Conservation (phyloP, 305 asterid genomes). For the Fraxinus ornus region DNA sequence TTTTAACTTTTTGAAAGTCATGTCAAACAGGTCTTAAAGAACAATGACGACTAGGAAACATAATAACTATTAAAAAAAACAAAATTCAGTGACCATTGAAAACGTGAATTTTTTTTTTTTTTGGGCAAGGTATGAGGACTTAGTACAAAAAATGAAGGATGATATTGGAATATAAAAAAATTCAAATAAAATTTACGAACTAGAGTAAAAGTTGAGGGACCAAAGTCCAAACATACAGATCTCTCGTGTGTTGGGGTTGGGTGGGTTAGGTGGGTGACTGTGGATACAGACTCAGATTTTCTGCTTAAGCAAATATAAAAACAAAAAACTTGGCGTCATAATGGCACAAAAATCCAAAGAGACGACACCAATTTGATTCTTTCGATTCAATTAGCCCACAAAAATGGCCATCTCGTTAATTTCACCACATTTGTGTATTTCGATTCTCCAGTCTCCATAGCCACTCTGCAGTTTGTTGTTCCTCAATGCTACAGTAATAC, state of each 20-base stretch:
- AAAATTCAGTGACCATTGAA: neutral
- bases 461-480: neutral
- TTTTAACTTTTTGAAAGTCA: no score
- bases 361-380: slow-evolving; percentile 12
- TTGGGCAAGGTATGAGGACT: neutral
- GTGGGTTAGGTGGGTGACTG: neutral
- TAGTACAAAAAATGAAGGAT: neutral
- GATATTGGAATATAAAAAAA: neutral
- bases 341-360: neutral
- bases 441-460: neutral
- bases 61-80: no score
- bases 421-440: slow-evolving; percentile 31
- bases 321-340: neutral
- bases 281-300: neutral
- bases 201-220: neutral
- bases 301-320: neutral
- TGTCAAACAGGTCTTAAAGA: no score
- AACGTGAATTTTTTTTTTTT: no score
- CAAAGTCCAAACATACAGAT: neutral
- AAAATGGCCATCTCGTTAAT: slow-evolving; percentile 30
- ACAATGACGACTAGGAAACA: neutral
- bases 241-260: neutral
- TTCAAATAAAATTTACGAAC: neutral
- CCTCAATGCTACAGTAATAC: neutral
- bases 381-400: slow-evolving; percentile 36